Evolutionary conservation across 176 grass and related monocot species (phyloP), one percentile per base, ranked within the genome.

Genomic region (Avena atlantica): DNA sequence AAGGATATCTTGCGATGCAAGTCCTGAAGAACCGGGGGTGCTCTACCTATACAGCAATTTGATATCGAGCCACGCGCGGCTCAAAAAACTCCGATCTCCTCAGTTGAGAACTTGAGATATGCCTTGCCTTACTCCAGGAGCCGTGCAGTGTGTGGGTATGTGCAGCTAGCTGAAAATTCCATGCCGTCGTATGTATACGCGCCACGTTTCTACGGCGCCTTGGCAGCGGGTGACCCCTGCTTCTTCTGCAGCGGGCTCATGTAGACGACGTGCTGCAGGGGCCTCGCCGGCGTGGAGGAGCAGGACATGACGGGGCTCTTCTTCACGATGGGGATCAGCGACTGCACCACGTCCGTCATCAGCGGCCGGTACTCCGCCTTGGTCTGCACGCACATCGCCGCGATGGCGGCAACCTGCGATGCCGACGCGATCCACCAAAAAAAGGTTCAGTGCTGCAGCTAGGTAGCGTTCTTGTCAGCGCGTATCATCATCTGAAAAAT

Each of bases 281-380:
- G 69, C 55, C 85, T 89, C 51, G 86, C 44, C 44, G 94, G 89
- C 57, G 91, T 95, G 31, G 91, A 89, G 52, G 91, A 73, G 89
- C 84, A 87, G 8, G 89, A 89, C 16, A 86, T 62, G 19, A 19
- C 36, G 8, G 83, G 80, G 73, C 83, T 93, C 76, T 87, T 95
- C 58, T 87, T 95, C 12, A 94, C 92, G 78, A 99, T 90, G 61
- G 97, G 97, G 83, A 99, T 93, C 73, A 99, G 89, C 55, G 97
- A 99, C 80, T 99, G 97, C 88, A 96, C 94, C 58, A 99, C 89
- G 47, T 99, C 97, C 45, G 94, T 96, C 97, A 99, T 99, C n/a
- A 99, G 86, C 44, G 94, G 97, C 85, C 97, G 87, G 88, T 99
- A 99, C 51, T 99, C 97, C 12, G 89, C 92, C 87, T 99, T 95